These are phyloP conservation scores for Beauveria varroae DNA, from an alignment of 2,329 filamentous ascomycete species.

Conservation along the genomic window DNA sequence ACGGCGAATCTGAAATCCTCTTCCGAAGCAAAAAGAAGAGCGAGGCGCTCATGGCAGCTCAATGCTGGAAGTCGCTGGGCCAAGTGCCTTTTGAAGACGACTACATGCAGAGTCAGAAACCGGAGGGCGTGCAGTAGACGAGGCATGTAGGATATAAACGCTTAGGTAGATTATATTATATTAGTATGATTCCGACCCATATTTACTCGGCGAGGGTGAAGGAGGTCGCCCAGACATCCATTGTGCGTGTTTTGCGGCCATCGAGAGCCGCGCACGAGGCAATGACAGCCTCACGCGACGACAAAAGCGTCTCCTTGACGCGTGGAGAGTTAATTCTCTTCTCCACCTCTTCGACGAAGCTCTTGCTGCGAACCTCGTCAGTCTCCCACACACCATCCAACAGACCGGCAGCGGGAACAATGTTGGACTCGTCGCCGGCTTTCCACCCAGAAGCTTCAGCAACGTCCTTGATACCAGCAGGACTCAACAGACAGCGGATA, in stretches of 20 bases:
- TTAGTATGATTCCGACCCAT: background rate
- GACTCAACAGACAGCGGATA: constrained; percentile 38
- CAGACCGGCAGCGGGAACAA: constrained; percentile 31
- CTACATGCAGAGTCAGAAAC: background rate
- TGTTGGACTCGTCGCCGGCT: constrained; percentile 26
- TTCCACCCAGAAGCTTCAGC: constrained; percentile 30
- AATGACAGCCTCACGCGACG: constrained; percentile 26
- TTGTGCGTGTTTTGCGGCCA: constrained; percentile 27
- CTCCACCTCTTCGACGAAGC: constrained; percentile 27
- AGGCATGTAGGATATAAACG: background rate
- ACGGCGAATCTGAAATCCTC: constrained; percentile 36
- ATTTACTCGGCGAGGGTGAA: background rate
- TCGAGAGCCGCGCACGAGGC: constrained; percentile 21
- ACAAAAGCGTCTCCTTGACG: constrained; percentile 21
- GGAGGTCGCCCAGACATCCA: constrained; percentile 34
- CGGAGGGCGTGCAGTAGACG: background rate
- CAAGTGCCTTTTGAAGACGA: constrained; percentile 37
- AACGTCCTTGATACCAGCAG: constrained; percentile 29
- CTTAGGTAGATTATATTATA: background rate
- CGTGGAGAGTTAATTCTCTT: constrained; percentile 20
- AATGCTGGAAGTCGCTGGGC: constrained; percentile 35
- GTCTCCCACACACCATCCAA: constrained; percentile 42
- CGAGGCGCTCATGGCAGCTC: constrained; percentile 34
- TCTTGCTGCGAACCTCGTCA: constrained; percentile 20
- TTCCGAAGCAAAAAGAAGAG: constrained; percentile 34